Base-by-base conservation (phyloP, 2,329 filamentous ascomycete species). In the Aspergillus flavus region DNA sequence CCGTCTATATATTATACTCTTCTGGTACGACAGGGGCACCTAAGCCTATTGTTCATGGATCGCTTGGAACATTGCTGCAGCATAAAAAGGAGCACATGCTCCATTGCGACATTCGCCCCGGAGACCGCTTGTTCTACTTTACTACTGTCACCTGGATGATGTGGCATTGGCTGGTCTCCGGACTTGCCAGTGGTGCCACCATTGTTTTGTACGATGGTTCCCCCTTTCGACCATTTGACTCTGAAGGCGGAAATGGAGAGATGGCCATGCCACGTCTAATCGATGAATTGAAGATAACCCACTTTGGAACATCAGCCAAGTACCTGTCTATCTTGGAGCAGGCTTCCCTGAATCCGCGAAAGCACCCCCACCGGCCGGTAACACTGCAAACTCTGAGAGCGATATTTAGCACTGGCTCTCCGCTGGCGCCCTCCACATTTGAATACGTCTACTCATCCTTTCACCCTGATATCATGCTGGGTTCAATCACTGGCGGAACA, bases 61-160 rank as follows among this genome's bases (percentile, higher is more conserved):
- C 93, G 0, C 85, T 95, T 14, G 95, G 95, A 7, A 97, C 94
- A 0, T 82, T 99, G 7, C 85, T 98, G 57, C 94, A 98, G 76
- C 95, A 98, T 81, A 98, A 98, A 80, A 99, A 99, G 76, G 95
- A 98, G 76, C 94, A 96, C 74, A 85, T 90, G 54, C 83, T 98
- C 3, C 94, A 98, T 75, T 92, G 91, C 75, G 93, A 93, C 26
- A 88, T 99, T 66, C 84, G 85, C 10, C 85, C 89, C 0, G 81
- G 83, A 2, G 92, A 93, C 48, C 86, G 90, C 23, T 84, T 97
- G 73, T 91, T 97, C 77, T 97, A 97, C 81, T 97, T 94, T 80
- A 97, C 93, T 1, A 97, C 94, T 4, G 93, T 91, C 12, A 96
- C 93, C 0, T 97, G 94, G 95, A 98, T 99, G 94, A 98, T 98